A percentile compares a stretch with the other conserved stretches of the same genome.
Conservation (phyloP, 2,329 filamentous ascomycete species). For the Shiraia sp. region DNA sequence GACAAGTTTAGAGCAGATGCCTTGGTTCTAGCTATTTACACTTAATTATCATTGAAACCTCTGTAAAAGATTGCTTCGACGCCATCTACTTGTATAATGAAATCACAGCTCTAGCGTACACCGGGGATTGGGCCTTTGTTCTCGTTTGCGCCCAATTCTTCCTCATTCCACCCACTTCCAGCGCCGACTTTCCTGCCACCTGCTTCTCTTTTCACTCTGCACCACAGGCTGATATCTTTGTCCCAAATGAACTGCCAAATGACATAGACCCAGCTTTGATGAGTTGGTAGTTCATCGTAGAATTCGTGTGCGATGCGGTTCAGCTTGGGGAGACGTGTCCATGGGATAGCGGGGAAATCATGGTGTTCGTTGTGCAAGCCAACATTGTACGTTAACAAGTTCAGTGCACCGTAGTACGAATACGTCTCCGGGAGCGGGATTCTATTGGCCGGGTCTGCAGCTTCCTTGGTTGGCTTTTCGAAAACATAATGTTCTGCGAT, state of each 20-base stretch:
- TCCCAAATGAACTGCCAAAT: conserved; percentile 97
- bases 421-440: conserved; percentile 83
- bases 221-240: conserved; percentile 84
- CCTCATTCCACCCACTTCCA: conserved; percentile 48
- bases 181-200: conserved; percentile 66
- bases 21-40: too few relatives aligned
- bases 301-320: conserved; percentile 85
- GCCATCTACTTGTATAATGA: neutral
- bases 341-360: conserved; percentile 95
- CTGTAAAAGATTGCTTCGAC: conserved; percentile 2
- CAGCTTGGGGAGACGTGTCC: conserved; percentile 81
- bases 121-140: conserved; percentile 52
- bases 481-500: conserved; percentile 85
- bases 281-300: conserved; percentile 82
- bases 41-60: neutral
- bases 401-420: conserved; percentile 93
- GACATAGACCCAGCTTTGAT: conserved; percentile 88
- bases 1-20: too few relatives aligned
- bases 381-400: conserved; percentile 94
- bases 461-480: conserved; percentile 56
- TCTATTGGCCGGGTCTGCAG: conserved; percentile 55
- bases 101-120: conserved; percentile 24
- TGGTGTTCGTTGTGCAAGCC: conserved; percentile 98
- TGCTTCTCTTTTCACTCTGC: conserved; percentile 87
- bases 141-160: conserved; percentile 54